Evolutionary conservation across 352 stramenopile species (phyloP).

Genomic region (Phytophthora sansomeana): DNA sequence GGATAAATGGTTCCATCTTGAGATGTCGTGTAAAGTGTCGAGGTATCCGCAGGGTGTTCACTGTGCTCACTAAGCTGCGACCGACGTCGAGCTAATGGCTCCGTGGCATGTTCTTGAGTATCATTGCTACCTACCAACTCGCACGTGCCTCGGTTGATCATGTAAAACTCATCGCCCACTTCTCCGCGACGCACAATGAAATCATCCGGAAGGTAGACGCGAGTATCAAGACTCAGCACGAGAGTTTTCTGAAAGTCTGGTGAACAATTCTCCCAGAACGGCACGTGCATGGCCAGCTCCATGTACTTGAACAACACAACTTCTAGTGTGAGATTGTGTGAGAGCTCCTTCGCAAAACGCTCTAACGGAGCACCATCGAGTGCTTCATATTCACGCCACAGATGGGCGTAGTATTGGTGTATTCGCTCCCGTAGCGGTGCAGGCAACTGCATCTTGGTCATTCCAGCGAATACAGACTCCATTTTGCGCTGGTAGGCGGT

Average conservation of each 20-base stretch:
- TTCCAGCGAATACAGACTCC: slow-evolving; percentile 58
- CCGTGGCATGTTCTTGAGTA: slow-evolving; percentile 34
- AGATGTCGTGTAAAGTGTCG: slow-evolving; percentile 34
- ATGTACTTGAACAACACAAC: slow-evolving; percentile 81
- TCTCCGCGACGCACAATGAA: slow-evolving; percentile 65
- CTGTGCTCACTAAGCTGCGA: slow-evolving; percentile 16
- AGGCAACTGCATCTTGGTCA: slow-evolving; percentile 64
- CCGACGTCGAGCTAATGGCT: slow-evolving; percentile 26
- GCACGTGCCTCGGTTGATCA: slow-evolving; percentile 65
- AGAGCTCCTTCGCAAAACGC: slow-evolving; percentile 61
- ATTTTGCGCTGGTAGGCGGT: slow-evolving; percentile 66
- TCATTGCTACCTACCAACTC: slow-evolving; percentile 41
- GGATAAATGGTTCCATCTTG: slow-evolving; percentile 31
- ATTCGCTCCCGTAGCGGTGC: slow-evolving; percentile 59
- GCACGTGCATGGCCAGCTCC: slow-evolving; percentile 56
- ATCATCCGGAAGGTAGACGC: slow-evolving; percentile 69
- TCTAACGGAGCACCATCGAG: slow-evolving; percentile 57
- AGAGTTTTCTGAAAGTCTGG: slow-evolving; percentile 68
- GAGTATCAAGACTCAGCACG: slow-evolving; percentile 50
- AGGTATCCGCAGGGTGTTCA: slow-evolving; percentile 20
- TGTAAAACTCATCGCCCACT: slow-evolving; percentile 64
- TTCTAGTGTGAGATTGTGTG: slow-evolving; percentile 69
- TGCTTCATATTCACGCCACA: slow-evolving; percentile 74
- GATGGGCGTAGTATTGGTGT: slow-evolving; percentile 75
- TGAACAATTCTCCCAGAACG: slow-evolving; percentile 50